A percentile compares a stretch with the other conserved stretches of the same genome.
These are phyloP conservation scores for Populus davidiana DNA, from an alignment of 345 rosid genomes.

Conservation along the genomic window DNA sequence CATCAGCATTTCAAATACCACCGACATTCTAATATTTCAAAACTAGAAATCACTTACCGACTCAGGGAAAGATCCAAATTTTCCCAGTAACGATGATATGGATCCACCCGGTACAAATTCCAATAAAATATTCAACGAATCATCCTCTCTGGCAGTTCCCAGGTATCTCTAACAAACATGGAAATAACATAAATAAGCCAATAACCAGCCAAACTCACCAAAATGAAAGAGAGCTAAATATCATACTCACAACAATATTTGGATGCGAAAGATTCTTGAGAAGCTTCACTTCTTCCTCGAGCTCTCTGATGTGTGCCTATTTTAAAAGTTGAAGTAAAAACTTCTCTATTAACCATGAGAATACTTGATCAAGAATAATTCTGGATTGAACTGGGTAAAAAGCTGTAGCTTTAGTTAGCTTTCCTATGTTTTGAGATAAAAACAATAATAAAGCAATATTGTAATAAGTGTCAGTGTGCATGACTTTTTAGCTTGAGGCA, in stretches of 20 bases:
- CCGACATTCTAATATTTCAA: neutral
- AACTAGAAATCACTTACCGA: slow-evolving; percentile 31
- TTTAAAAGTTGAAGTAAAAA: slow-evolving; percentile 7
- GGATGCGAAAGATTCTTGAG: slow-evolving; percentile 35
- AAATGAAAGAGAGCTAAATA: neutral
- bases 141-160: slow-evolving; percentile 36
- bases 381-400: neutral
- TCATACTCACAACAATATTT: slow-evolving; percentile 32
- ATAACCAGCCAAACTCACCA: slow-evolving; percentile 1
- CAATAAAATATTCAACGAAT: slow-evolving; percentile 32
- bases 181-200: neutral
- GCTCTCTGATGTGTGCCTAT: slow-evolving; percentile 34
- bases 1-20: neutral
- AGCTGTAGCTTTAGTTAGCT: neutral
- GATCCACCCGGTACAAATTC: slow-evolving; percentile 39
- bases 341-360: neutral
- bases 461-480: neutral
- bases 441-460: neutral
- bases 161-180: slow-evolving; percentile 27
- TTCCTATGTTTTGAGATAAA: neutral
- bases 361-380: neutral
- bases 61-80: slow-evolving; percentile 36
- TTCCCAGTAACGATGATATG: slow-evolving; percentile 32
- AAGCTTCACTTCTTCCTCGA: slow-evolving; percentile 40
- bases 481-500: too few relatives aligned